Percentiles rank a stretch among this genome's conserved stretches.
These are phyloP conservation scores for Fusarium sp. DNA, from an alignment of 2,329 filamentous ascomycete genomes.

Conservation along the genomic window DNA sequence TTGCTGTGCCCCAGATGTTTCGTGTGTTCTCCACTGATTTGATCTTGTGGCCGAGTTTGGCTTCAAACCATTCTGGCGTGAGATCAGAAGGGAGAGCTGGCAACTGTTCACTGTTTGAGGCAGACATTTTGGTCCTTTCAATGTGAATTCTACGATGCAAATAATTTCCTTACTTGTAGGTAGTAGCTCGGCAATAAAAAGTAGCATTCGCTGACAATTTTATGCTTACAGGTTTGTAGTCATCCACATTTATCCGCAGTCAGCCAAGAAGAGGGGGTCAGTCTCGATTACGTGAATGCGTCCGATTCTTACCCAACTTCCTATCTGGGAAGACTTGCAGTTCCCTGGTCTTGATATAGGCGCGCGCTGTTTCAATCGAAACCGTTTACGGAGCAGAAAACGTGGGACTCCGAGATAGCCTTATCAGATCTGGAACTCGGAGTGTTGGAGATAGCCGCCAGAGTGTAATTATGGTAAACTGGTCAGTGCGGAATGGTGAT, in stretches of 20 bases:
- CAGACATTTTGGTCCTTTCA: constrained; percentile 14
- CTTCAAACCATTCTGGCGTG: constrained; percentile 45
- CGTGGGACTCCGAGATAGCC: neutral
- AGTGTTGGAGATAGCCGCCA: neutral
- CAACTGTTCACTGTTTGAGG: constrained; percentile 21
- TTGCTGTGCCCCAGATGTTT: constrained; percentile 49
- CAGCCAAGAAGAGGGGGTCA: constrained; percentile 5
- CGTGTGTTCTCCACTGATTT: constrained; percentile 44
- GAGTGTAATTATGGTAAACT: neutral
- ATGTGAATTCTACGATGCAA: neutral
- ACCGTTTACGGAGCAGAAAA: neutral
- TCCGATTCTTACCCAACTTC: constrained; percentile 21
- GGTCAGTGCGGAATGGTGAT: neutral
- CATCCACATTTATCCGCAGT: constrained; percentile 2
- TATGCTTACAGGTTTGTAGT: neutral
- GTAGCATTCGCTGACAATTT: neutral
- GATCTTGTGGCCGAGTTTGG: constrained; percentile 39
- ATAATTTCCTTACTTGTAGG: neutral
- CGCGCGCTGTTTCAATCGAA: neutral
- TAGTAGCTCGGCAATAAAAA: neutral
- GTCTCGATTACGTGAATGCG: constrained; percentile 5
- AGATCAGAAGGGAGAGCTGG: constrained; percentile 42
- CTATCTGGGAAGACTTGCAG: neutral
- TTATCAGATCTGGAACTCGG: neutral
- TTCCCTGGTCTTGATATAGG: neutral